phyloP scores from a whole-genome alignment of 371 early-diverging fungal species.

The Globomyces sp. region DNA sequence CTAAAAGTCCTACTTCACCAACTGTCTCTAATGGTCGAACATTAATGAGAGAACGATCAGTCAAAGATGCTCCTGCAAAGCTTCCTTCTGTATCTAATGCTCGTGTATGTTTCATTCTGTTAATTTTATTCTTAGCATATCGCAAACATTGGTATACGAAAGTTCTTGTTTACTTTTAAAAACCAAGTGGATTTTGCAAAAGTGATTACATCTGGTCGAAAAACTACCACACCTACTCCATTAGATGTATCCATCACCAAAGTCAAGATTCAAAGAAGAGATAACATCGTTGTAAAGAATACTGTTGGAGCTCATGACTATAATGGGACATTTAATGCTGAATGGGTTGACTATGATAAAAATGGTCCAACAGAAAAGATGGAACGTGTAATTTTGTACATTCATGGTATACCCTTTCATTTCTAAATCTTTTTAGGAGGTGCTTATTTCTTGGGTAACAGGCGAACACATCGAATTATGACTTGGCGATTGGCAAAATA shows the following conservation, averaged over 20 bases:
- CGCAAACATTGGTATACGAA: not conserved
- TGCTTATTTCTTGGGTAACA: conserved; percentile 55
- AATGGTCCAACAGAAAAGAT: not conserved
- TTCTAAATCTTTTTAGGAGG: conserved; percentile 13
- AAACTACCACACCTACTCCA: conserved; percentile 29
- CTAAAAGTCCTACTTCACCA: too few relatives aligned
- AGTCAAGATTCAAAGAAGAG: conserved; percentile 32
- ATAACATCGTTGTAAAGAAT: conserved; percentile 27
- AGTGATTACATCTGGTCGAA: not conserved
- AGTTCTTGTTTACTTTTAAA: not conserved
- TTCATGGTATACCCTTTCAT: conserved; percentile 56
- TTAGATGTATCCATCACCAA: conserved; percentile 25
- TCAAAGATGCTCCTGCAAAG: too few relatives aligned
- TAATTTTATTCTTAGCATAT: not conserved
- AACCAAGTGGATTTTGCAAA: not conserved
- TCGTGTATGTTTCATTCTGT: not conserved
- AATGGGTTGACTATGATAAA: conserved; percentile 29
- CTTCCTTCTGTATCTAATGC: too few relatives aligned
- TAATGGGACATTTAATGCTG: conserved; percentile 25
- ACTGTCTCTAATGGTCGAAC: too few relatives aligned
- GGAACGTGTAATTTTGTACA: conserved; percentile 52
- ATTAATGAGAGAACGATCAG: too few relatives aligned
- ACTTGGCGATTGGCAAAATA: conserved; percentile 43
- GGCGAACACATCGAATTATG: conserved; percentile 41
- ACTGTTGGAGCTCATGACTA: conserved; percentile 20